Evolutionary conservation across 1,139 yeast species (phyloP).

Genomic region (Saccharomyces hybrid): DNA sequence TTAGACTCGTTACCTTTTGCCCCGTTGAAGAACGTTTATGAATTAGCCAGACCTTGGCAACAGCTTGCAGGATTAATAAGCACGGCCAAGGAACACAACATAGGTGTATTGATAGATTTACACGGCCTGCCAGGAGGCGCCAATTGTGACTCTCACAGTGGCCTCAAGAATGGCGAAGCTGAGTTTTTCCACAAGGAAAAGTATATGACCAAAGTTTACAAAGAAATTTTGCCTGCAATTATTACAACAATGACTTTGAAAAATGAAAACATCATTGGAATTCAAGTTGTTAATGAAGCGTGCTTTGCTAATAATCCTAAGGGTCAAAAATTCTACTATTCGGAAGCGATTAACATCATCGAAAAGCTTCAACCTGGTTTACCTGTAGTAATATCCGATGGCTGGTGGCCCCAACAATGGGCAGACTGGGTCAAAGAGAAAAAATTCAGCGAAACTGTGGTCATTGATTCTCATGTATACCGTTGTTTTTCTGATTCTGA

Average conservation of each 20-base stretch:
- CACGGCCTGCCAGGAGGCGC: constrained; percentile 95
- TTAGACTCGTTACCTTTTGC: constrained; percentile 53
- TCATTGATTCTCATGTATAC: constrained; percentile 80
- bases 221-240: constrained; percentile 50
- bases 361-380: constrained; percentile 47
- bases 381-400: constrained; percentile 82
- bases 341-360: constrained; percentile 57
- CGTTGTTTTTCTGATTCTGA: constrained; percentile 79
- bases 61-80: constrained; percentile 34
- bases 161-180: constrained; percentile 63
- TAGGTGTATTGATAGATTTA: constrained; percentile 73
- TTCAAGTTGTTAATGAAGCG: constrained; percentile 83
- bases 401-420: constrained; percentile 89
- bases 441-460: constrained; percentile 46
- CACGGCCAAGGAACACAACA: constrained; percentile 36
- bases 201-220: constrained; percentile 33
- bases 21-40: constrained; percentile 48
- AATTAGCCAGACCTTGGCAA: constrained; percentile 55
- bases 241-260: constrained; percentile 54
- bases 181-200: constrained; percentile 41
- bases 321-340: constrained; percentile 55
- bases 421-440: constrained; percentile 51
- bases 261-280: constrained; percentile 65
- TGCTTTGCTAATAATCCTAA: constrained; percentile 49
- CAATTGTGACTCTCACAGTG: constrained; percentile 77